Conservation (phyloP, 192 early-diverging fungal species). For the Coemansia sp. region DNA sequence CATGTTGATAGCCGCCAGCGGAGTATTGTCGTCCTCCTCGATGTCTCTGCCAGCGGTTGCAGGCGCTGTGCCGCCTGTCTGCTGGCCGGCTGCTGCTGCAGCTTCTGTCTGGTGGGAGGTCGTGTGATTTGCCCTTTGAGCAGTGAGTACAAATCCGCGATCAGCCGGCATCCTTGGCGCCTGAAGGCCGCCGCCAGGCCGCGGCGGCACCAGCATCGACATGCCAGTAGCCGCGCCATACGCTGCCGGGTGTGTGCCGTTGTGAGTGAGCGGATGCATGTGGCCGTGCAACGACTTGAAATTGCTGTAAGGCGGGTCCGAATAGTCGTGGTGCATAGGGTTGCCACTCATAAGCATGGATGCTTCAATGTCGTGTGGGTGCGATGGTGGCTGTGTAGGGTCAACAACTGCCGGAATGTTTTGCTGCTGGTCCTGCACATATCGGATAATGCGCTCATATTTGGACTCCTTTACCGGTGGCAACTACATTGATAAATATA, state of each 20-base stretch:
- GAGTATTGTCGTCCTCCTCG: conserved; percentile 44
- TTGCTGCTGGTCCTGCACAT: conserved; percentile 52
- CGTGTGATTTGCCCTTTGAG: conserved; percentile 6
- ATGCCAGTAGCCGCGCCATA: conserved; percentile 2
- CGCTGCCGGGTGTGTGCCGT: conserved; percentile 5
- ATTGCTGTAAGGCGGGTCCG: conserved; percentile 14
- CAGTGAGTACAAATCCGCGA: too few relatives aligned
- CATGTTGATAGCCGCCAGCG: conserved; percentile 35
- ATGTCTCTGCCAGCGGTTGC: background rate
- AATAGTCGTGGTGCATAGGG: conserved; percentile 24
- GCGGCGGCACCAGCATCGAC: conserved; percentile 5
- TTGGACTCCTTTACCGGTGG: conserved; percentile 56
- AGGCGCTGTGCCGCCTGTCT: background rate
- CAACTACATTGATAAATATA: conserved; percentile 20
- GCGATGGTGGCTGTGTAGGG: conserved; percentile 10
- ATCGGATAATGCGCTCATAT: conserved; percentile 50
- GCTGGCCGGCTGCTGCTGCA: conserved; percentile 7
- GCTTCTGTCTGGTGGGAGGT: conserved; percentile 2
- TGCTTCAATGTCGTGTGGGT: conserved; percentile 31
- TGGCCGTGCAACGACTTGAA: conserved; percentile 14
- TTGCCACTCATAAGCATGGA: conserved; percentile 42
- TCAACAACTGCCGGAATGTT: conserved; percentile 35
- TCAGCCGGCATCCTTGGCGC: too few relatives aligned
- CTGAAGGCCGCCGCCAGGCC: conserved; percentile 3
- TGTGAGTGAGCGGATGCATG: conserved; percentile 8